Base-by-base conservation (phyloP, 2,329 filamentous ascomycete species). In the Aspergillus aculeatus region DNA sequence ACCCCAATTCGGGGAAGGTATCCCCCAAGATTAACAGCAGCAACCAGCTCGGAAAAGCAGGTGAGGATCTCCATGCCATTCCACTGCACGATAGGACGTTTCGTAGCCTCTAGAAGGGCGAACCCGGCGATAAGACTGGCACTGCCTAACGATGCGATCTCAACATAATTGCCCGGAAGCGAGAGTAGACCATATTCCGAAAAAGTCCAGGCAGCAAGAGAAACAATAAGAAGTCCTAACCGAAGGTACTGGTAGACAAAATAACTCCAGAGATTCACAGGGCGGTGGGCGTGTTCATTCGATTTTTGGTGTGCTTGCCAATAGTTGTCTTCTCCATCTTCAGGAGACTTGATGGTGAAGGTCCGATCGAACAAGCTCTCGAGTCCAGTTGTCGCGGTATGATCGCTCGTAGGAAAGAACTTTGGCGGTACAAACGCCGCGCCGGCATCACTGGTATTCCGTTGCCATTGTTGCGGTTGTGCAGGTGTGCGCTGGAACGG, bases 311-410 rank as follows among this genome's bases (percentile, higher is more conserved):
- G 54, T 24, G 66, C 62, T 26, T 64, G 60, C 64, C 68, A 69
- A 7, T 64, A 55, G 26, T 62, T 58, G 26, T 65, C 63, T 1
- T 64, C 66, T 5, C 64, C 65, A 41, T 74, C 68, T 50, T 72
- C 69, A 14, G 71, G 61, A 51, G 68, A 66, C 62, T 71, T 66
- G 57, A 73, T 69, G 67, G 75, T 78, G 57, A 82, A 82, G 4
- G 79, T 73, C 29, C 71, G 71, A 51, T 79, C 76, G 66, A 82
- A 81, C 24, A 82, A 65, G 47, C 68, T 74, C 65, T 82, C 80
- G 11, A 82, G 65, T 7, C 79, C 80, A 26, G 80, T 82, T 26
- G 79, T 77, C 21, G 73, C 71, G 50, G 69, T 68, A 62, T 74
- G 69, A 58, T 80, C 77, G 59, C 73, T 71, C 44, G 64, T 67